Evolutionary conservation across 352 stramenopile genomes (phyloP).

Genomic region (Poterioochromonas sp.): DNA sequence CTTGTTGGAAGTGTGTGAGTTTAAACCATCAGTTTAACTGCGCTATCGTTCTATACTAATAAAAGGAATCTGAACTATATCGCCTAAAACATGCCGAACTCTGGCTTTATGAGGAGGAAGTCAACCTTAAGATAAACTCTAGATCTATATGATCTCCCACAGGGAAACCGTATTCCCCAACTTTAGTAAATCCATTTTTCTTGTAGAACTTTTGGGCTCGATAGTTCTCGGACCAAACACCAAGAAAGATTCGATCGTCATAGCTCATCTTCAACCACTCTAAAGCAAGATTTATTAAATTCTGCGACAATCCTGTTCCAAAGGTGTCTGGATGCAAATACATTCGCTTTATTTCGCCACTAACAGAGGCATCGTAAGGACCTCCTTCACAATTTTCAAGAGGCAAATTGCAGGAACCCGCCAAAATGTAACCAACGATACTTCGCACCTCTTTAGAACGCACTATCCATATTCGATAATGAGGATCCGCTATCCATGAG

Average conservation of each 20-base stretch:
- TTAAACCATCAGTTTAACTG: too few relatives aligned
- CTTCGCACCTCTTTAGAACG: background rate
- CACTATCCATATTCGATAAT: background rate
- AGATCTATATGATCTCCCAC: background rate
- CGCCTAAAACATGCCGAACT: too few relatives aligned
- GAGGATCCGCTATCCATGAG: background rate
- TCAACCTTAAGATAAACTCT: slow-evolving; percentile 2
- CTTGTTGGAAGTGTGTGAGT: too few relatives aligned
- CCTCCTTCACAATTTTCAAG: background rate
- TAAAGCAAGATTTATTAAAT: background rate
- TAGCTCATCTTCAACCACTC: background rate
- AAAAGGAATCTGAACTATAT: too few relatives aligned
- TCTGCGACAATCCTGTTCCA: background rate
- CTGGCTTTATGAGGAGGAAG: too few relatives aligned
- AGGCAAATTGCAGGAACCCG: background rate
- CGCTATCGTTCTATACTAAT: too few relatives aligned
- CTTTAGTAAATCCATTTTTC: background rate
- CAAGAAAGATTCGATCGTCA: background rate
- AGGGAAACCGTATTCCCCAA: background rate
- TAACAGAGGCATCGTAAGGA: background rate
- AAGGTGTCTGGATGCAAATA: background rate
- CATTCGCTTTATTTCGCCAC: background rate
- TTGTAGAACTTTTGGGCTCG: background rate
- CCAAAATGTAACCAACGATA: background rate
- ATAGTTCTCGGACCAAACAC: background rate